Base-by-base conservation (phyloP, 176 grass and related monocot species). In the Phragmites australis region DNA sequence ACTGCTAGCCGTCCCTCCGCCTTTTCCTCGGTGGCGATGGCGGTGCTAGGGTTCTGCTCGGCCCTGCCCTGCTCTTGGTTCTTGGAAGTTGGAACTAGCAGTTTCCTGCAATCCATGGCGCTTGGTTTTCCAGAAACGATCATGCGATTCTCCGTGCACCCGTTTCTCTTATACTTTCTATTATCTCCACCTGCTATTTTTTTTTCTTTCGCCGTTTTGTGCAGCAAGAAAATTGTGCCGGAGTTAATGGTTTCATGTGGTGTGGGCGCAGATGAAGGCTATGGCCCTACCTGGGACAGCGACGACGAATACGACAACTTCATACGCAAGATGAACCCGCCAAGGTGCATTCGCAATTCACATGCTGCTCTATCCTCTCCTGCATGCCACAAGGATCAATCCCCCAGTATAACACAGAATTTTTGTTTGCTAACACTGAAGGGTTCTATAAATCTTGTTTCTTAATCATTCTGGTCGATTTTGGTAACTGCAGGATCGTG, bases 291-390 rank as follows among this genome's bases (percentile, higher is more conserved):
- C 41, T 90, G 87, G 82, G 93, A 95, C 81, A 95, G 89, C 76
- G 92, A 94, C 87, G 92, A 91, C 65, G 92, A 94, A 48, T 94
- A 89, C 85, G 92, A 94, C 72, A 91, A 94, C 67, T 91, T 94
- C 76, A 94, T 94, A 72, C 83, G 84, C 68, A 94, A 88, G 92
- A 94, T 94, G 92, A 94, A 91, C 87, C 92, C 92, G 23, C 92
- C 92, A 73, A 94, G 92, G 92, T 90, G 83, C 53, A 34, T 52
- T 45, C 80, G 48, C 74, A 49, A 43, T 59, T 65, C 82, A 51
- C 80, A 50, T 44, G 16, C 29, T 12, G 23, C 41, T 39, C 3
- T 30, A 8, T 42, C n/a, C 4, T 2, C 11, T 27, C 22, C 26
- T n/a, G 6, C 29, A 39, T 40, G 8, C 37, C 19, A 65, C 60